Evolutionary conservation across 345 rosid species (phyloP).

Genomic region (Rhodamnia rubescens): DNA sequence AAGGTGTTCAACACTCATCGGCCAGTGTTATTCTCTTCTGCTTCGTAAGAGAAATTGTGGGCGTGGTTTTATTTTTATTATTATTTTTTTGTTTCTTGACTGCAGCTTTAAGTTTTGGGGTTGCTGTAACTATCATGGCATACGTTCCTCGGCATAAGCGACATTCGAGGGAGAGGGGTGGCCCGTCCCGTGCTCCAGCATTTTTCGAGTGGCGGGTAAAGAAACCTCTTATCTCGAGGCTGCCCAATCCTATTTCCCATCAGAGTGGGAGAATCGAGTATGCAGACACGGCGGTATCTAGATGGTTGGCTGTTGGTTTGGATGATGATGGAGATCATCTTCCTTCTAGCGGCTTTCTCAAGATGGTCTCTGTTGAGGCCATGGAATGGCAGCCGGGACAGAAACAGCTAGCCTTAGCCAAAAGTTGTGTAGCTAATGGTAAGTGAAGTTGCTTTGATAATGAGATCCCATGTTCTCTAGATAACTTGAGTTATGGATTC

Average conservation of each 20-base stretch:
- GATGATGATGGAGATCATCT: conserved; percentile 12
- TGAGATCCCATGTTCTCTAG: not conserved
- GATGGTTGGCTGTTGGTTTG: conserved; percentile 44
- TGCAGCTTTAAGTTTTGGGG: not conserved
- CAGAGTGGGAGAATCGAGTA: conserved; percentile 19
- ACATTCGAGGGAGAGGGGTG: not conserved
- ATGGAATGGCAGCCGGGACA: conserved; percentile 10
- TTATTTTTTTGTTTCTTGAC: not conserved
- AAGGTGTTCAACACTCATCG: not conserved
- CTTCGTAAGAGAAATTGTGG: not conserved
- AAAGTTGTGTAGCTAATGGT: conserved; percentile 13
- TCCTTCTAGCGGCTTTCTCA: conserved; percentile 22
- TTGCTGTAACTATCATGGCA: conserved; percentile 23
- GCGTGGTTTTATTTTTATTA: not conserved
- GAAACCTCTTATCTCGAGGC: conserved; percentile 4
- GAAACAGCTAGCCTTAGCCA: conserved; percentile 25
- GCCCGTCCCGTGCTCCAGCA: conserved; percentile 21
- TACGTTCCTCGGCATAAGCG: too few species aligned
- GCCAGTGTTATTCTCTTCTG: not conserved
- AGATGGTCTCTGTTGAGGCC: conserved; percentile 20
- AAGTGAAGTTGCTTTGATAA: not conserved
- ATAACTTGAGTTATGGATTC: not conserved
- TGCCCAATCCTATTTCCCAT: not conserved
- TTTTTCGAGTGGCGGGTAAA: conserved; percentile 6
- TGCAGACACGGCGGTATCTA: conserved; percentile 15